Evolutionary conservation across 75 land plant genomes (phyloP).

Genomic region (Larix kaempferi): DNA sequence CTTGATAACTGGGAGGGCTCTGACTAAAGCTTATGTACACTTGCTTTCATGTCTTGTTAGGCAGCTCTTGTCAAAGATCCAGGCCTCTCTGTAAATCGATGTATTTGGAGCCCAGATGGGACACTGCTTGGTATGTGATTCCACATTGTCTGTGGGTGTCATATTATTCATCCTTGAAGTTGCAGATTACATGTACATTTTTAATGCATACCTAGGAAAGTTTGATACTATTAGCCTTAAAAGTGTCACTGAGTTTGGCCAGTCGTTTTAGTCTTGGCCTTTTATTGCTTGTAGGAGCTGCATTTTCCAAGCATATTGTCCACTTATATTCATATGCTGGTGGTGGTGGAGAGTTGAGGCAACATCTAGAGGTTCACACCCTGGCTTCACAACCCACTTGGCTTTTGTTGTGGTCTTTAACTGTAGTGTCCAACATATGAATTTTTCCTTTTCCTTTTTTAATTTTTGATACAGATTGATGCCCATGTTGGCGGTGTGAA

Average conservation of each 20-base stretch:
- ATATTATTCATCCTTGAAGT: too few species aligned
- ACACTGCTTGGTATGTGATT: conserved; percentile 18
- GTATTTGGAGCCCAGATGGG: conserved; percentile 36
- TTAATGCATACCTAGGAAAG: not conserved
- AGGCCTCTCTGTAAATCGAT: conserved; percentile 22
- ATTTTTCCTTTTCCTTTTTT: too few species aligned
- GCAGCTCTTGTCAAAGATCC: conserved; percentile 14
- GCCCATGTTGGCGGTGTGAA: conserved; percentile 92
- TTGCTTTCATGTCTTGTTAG: not conserved
- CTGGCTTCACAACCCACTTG: not conserved
- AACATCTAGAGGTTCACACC: conserved; percentile 48
- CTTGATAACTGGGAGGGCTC: too few species aligned
- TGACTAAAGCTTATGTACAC: too few species aligned
- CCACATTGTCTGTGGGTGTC: too few species aligned
- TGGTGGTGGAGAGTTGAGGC: conserved; percentile 48
- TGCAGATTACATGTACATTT: not conserved
- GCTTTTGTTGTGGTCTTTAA: too few species aligned
- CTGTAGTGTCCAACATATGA: too few species aligned
- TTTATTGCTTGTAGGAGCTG: conserved; percentile 43
- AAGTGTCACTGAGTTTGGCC: too few species aligned
- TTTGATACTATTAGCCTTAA: too few species aligned
- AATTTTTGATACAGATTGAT: conserved; percentile 53
- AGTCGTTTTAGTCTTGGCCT: too few species aligned
- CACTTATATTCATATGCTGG: conserved; percentile 61
- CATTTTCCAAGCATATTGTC: conserved; percentile 66